These are phyloP conservation scores for Ostreobium quekettii DNA, from an alignment of 139 green algal genomes.

Conservation along the genomic window DNA sequence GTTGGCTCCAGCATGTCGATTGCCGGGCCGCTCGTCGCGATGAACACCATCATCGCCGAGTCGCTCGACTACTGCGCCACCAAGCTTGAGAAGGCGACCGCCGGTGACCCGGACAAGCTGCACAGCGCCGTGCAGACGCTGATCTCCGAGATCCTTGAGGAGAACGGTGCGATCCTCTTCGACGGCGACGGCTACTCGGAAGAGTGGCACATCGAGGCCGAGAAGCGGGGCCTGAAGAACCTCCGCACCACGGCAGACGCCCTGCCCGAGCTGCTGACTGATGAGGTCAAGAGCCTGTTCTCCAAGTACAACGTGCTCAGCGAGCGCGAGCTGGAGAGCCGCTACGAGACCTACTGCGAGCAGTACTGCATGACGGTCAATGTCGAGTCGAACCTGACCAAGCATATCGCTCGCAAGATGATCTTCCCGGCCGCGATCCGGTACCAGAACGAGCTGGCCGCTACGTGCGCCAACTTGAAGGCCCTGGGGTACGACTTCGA, in stretches of 20 bases:
- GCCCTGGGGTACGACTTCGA: too few species aligned
- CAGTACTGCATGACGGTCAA: constrained; percentile 25
- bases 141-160: constrained; percentile 21
- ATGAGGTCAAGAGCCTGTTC: constrained; percentile 25
- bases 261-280: constrained; percentile 12
- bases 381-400: constrained; percentile 25
- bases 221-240: constrained; percentile 13
- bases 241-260: constrained; percentile 25
- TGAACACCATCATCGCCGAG: too few species aligned
- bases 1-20: too few species aligned
- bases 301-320: constrained; percentile 17
- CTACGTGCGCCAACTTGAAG: too few species aligned
- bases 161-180: constrained; percentile 26
- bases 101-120: too few species aligned
- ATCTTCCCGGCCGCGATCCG: too few species aligned
- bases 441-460: too few species aligned
- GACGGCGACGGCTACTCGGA: constrained; percentile 31
- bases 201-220: constrained; percentile 23
- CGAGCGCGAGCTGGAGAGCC: constrained; percentile 9
- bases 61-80: too few species aligned
- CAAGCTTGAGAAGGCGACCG: too few species aligned
- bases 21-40: too few species aligned
- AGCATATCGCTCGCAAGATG: too few species aligned
- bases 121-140: constrained; percentile 11
- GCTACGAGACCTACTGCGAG: constrained; percentile 1